A percentile compares a stretch with the other conserved stretches of the same genome.
Evolutionary conservation across 306 rosid species (phyloP).

Genomic region (Phaseolus lunatus): DNA sequence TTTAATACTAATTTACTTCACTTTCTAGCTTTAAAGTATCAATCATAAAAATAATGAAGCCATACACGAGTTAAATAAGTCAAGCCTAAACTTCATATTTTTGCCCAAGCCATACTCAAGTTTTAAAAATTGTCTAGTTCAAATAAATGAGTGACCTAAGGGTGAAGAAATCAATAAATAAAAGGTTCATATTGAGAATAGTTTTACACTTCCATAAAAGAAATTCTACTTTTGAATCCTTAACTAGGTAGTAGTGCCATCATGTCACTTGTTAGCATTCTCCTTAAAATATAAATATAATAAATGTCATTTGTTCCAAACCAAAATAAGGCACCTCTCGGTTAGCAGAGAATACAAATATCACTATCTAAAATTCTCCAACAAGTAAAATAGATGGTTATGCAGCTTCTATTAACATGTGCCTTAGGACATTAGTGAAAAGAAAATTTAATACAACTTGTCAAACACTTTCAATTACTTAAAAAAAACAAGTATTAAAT

Average conservation of each 20-base stretch:
- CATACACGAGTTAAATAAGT: background rate
- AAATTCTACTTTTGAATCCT: background rate
- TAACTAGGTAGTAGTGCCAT: background rate
- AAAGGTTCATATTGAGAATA: background rate
- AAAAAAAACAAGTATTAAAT: background rate
- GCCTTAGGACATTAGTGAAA: background rate
- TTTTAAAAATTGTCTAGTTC: background rate
- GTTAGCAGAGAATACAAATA: background rate
- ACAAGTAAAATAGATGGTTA: background rate
- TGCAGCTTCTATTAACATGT: background rate
- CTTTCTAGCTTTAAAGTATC: background rate
- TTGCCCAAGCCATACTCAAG: background rate
- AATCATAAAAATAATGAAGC: background rate
- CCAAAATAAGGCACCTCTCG: slow-evolving; percentile 8
- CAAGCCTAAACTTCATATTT: background rate
- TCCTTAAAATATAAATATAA: background rate
- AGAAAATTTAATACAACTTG: background rate
- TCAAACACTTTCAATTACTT: background rate
- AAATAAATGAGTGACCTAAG: background rate
- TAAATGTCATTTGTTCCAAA: background rate
- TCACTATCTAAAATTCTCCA: background rate
- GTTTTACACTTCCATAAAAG: background rate
- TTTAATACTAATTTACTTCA: background rate
- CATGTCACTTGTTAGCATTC: background rate
- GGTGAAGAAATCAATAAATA: background rate